phyloP scores from a whole-genome alignment of 768 basidiomycete species.

The Tricholoma furcatifolium region DNA sequence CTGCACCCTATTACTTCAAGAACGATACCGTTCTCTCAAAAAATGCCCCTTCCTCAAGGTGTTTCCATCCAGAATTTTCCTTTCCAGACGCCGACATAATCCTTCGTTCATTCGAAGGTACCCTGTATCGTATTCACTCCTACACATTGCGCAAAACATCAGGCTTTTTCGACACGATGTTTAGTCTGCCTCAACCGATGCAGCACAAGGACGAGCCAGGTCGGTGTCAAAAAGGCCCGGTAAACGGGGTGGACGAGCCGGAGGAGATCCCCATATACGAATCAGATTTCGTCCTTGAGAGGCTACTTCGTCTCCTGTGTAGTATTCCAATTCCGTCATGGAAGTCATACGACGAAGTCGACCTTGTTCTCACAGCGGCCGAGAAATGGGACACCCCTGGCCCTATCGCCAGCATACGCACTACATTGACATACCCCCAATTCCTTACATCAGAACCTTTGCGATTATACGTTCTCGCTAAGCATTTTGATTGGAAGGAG shows the following conservation, averaged over 20 bases:
- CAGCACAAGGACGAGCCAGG: slow-evolving; percentile 7
- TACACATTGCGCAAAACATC: slow-evolving; percentile 58
- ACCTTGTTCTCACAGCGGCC: slow-evolving; percentile 54
- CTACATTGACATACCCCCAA: slow-evolving; percentile 44
- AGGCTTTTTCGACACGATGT: slow-evolving; percentile 61
- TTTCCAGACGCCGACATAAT: slow-evolving; percentile 33
- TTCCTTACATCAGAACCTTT: slow-evolving; percentile 47
- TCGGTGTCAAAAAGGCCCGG: neutral
- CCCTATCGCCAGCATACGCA: slow-evolving; percentile 53
- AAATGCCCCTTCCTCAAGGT: slow-evolving; percentile 5
- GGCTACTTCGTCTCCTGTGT: slow-evolving; percentile 54
- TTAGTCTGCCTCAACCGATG: slow-evolving; percentile 51
- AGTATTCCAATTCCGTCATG: slow-evolving; percentile 51
- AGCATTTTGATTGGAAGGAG: slow-evolving; percentile 60
- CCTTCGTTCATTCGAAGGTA: slow-evolving; percentile 43
- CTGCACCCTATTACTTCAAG: slow-evolving; percentile 17
- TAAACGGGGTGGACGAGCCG: slow-evolving; percentile 10
- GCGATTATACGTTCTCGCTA: slow-evolving; percentile 53
- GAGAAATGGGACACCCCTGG: slow-evolving; percentile 75
- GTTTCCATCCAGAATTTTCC: slow-evolving; percentile 32
- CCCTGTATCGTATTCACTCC: slow-evolving; percentile 54
- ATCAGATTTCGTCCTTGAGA: slow-evolving; percentile 46
- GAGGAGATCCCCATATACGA: slow-evolving; percentile 38
- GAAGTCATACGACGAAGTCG: slow-evolving; percentile 50
- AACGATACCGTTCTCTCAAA: slow-evolving; percentile 3